These are phyloP conservation scores for Phascolomyces articulosus DNA, from an alignment of 371 early-diverging fungal species.

Conservation along the genomic window DNA sequence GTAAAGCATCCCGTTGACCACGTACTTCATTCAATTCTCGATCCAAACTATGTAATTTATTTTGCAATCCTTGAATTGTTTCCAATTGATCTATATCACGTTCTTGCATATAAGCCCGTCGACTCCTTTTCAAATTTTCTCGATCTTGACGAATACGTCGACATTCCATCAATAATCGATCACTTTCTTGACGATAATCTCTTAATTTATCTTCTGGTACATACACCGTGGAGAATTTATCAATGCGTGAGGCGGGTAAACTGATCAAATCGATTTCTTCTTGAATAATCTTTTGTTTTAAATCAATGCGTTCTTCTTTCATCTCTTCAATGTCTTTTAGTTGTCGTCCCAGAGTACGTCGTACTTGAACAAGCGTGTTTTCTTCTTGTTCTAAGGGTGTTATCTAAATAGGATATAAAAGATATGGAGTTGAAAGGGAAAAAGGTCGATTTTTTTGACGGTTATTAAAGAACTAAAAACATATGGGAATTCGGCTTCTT, in stretches of 20 bases:
- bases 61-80: slow-evolving; percentile 50
- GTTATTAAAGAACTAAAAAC: too few species aligned
- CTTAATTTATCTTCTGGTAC: slow-evolving; percentile 34
- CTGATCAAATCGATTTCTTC: slow-evolving; percentile 39
- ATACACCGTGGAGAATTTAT: slow-evolving; percentile 34
- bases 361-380: background rate
- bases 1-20: slow-evolving; percentile 79
- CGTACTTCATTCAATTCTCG: slow-evolving; percentile 78
- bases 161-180: slow-evolving; percentile 23
- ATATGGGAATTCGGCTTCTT: too few species aligned
- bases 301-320: slow-evolving; percentile 41
- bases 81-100: slow-evolving; percentile 28
- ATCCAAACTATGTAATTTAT: slow-evolving; percentile 72
- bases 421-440: too few species aligned
- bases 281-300: slow-evolving; percentile 41
- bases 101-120: slow-evolving; percentile 36
- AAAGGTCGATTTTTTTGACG: too few species aligned
- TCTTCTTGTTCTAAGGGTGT: slow-evolving; percentile 7
- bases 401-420: too few species aligned
- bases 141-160: slow-evolving; percentile 29
- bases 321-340: slow-evolving; percentile 41
- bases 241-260: slow-evolving; percentile 42
- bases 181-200: slow-evolving; percentile 36
- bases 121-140: slow-evolving; percentile 22
- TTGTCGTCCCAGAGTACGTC: slow-evolving; percentile 24